phyloP scores from a whole-genome alignment of 225 moss, liverwort and hornwort species.

The Ulota crispa region DNA sequence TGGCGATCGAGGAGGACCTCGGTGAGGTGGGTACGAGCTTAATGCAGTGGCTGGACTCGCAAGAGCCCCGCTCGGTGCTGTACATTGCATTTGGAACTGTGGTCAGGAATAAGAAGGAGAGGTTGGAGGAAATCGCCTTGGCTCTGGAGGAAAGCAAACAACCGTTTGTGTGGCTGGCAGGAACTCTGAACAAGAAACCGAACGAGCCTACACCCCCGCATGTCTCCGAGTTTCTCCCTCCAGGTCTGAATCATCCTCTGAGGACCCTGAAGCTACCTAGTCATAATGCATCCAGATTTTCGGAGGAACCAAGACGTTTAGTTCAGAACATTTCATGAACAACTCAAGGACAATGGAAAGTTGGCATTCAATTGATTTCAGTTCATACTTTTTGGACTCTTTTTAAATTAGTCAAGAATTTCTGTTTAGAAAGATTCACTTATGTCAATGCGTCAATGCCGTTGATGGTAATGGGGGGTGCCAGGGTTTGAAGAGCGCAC shows the following conservation, averaged over 20 bases:
- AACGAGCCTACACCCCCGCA: neutral
- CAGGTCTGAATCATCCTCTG: neutral
- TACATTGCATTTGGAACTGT: constrained; percentile 32
- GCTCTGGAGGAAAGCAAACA: constrained; percentile 23
- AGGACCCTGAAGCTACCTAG: too few relatives aligned
- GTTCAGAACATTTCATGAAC: too few relatives aligned
- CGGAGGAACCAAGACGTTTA: too few relatives aligned
- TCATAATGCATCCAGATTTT: too few relatives aligned
- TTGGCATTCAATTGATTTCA: too few relatives aligned
- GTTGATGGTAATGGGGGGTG: too few relatives aligned
- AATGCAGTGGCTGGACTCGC: constrained; percentile 31
- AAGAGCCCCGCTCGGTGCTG: constrained; percentile 14
- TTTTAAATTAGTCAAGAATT: too few relatives aligned
- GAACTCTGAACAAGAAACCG: neutral
- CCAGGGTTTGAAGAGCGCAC: constrained; percentile 40
- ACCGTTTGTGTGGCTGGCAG: constrained; percentile 22
- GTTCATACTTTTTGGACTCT: too few relatives aligned
- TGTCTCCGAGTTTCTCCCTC: constrained; percentile 19
- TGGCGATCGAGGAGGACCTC: neutral
- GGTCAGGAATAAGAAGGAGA: neutral
- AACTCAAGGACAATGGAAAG: too few relatives aligned
- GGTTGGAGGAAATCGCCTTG: constrained; percentile 14
- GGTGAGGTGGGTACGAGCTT: constrained; percentile 11
- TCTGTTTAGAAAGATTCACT: too few relatives aligned
- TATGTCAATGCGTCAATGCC: too few relatives aligned